phyloP scores from a whole-genome alignment of 495 filamentous ascomycete species.

The Annulohypoxylon maeteangense region DNA sequence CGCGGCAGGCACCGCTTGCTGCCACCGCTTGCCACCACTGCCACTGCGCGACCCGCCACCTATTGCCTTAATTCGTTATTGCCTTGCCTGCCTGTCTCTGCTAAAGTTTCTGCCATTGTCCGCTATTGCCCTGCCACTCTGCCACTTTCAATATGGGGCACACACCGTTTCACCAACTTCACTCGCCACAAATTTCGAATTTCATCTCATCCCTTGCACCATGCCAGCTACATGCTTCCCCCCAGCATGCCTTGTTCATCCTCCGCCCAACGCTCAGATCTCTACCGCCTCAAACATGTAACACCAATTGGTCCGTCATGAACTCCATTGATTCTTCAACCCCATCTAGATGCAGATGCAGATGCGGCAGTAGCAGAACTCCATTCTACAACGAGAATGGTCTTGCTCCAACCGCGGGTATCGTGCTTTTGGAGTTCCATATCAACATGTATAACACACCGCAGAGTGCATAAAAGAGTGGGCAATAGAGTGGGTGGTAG shows the following conservation, averaged over 20 bases:
- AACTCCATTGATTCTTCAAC: conserved; percentile 12
- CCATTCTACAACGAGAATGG: conserved; percentile 21
- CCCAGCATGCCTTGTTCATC: not conserved
- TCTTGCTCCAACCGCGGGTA: not conserved
- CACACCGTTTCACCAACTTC: conserved; percentile 3
- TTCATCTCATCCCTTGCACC: conserved; percentile 18
- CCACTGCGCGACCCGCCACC: conserved; percentile 14
- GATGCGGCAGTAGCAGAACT: not conserved
- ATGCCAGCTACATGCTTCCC: no score
- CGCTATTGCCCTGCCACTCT: not conserved
- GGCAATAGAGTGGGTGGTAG: not conserved
- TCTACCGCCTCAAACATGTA: conserved; percentile 13
- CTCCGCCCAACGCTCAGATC: conserved; percentile 33
- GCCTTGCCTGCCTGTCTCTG: conserved; percentile 8
- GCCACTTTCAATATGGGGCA: not conserved
- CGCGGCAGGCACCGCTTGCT: not conserved
- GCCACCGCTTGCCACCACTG: conserved; percentile 3
- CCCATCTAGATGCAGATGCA: conserved; percentile 4
- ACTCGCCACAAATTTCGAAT: conserved; percentile 21
- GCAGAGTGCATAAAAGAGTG: conserved; percentile 17
- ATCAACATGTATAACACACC: conserved; percentile 19
- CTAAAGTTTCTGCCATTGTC: not conserved
- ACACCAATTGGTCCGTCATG: conserved; percentile 27
- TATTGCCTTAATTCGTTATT: not conserved
- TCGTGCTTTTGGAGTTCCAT: conserved; percentile 2